Conservation (phyloP, 2,329 filamentous ascomycete genomes). For the Gaeumannomyces sp. region DNA sequence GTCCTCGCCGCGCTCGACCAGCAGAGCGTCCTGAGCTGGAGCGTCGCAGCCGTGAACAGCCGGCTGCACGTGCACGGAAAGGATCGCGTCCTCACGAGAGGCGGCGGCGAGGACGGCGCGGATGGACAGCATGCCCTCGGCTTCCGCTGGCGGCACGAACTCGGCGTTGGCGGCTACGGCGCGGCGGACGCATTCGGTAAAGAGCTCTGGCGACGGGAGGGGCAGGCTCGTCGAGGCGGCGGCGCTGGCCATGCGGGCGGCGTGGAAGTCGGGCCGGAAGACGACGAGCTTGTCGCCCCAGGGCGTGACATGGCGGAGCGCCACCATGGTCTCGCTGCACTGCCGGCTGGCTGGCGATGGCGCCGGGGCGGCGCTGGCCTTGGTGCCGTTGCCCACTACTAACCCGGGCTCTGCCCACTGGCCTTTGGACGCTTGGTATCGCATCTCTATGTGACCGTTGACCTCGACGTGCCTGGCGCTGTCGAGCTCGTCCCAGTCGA, state of each 20-base stretch:
- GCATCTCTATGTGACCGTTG: not conserved
- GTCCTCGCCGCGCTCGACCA: not conserved
- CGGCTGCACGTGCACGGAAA: not conserved
- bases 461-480: not conserved
- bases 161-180: not conserved
- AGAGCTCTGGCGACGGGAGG: not conserved
- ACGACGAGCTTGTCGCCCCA: constrained; percentile 2
- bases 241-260: not conserved
- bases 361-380: not conserved
- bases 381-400: not conserved
- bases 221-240: not conserved
- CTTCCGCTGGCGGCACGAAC: not conserved
- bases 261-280: not conserved
- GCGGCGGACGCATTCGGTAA: not conserved
- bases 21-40: not conserved
- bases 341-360: not conserved
- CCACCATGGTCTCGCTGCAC: not conserved
- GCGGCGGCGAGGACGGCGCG: not conserved
- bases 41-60: not conserved
- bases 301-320: not conserved
- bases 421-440: not conserved
- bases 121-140: not conserved
- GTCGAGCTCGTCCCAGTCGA: not conserved
- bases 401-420: not conserved
- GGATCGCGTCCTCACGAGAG: not conserved